Percentiles rank a stretch among this genome's conserved stretches.
Conservation (phyloP, 345 rosid genomes). For the Lumnitzera racemosa region DNA sequence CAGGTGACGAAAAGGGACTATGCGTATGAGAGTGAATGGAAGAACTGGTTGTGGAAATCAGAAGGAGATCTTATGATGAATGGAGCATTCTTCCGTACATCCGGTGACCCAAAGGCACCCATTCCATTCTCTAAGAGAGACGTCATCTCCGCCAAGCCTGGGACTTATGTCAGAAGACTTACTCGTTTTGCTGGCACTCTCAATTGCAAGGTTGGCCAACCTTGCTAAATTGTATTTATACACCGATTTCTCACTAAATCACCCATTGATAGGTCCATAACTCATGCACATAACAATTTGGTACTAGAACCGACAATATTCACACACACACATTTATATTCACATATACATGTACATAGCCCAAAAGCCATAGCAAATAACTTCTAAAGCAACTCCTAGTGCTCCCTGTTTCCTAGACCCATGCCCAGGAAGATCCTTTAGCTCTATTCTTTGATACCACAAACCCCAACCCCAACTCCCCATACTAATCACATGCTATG, state of each 20-base stretch:
- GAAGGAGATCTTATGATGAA: conserved; percentile 34
- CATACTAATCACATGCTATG: too few species aligned
- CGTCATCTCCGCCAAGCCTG: conserved; percentile 21
- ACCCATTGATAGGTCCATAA: too few species aligned
- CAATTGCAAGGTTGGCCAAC: conserved; percentile 16
- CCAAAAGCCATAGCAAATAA: too few species aligned
- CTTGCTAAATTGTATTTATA: conserved; percentile 15
- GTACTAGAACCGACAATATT: too few species aligned
- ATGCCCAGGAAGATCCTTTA: too few species aligned
- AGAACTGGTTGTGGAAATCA: conserved; percentile 37
- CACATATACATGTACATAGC: too few species aligned
- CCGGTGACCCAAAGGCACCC: conserved; percentile 12
- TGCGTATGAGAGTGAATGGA: conserved; percentile 22
- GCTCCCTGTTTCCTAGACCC: too few species aligned
- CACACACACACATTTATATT: too few species aligned
- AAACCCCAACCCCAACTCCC: too few species aligned
- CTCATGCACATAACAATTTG: too few species aligned
- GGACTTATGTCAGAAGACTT: conserved; percentile 18
- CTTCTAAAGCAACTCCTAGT: too few species aligned
- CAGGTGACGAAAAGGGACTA: conserved; percentile 43
- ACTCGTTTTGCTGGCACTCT: conserved; percentile 26
- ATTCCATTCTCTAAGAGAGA: conserved; percentile 10
- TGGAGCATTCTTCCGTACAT: conserved; percentile 26
- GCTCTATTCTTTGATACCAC: too few species aligned
- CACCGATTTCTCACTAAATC: not conserved